Conservation (phyloP, 768 basidiomycete species). For the Polyporus arcularius region DNA sequence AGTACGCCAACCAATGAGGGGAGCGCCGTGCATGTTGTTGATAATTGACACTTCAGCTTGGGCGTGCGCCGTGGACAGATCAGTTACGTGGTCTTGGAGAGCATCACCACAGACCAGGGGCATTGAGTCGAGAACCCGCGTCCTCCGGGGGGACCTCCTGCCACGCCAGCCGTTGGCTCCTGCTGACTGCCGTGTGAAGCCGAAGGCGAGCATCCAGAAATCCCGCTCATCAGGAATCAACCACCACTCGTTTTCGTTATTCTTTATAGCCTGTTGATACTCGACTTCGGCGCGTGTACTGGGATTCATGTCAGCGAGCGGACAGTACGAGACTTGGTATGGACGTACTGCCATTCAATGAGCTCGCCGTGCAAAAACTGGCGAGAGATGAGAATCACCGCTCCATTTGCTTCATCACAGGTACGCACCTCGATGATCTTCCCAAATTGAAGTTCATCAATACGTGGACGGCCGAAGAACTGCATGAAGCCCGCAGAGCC, state of each 20-base stretch:
- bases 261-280: not conserved
- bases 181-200: too few relatives aligned
- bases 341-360: not conserved
- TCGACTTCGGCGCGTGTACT: not conserved
- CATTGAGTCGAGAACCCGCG: not conserved
- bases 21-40: not conserved
- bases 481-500: too few relatives aligned
- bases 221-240: not conserved
- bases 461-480: too few relatives aligned
- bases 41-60: not conserved
- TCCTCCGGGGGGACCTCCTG: not conserved
- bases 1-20: not conserved
- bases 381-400: not conserved
- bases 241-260: not conserved
- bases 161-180: too few relatives aligned
- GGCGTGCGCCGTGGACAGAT: not conserved
- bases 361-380: not conserved
- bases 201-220: too few relatives aligned
- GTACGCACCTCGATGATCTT: too few relatives aligned
- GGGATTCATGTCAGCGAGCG: not conserved
- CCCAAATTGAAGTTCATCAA: too few relatives aligned
- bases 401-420: too few relatives aligned
- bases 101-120: not conserved
- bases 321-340: not conserved
- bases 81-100: not conserved